Conservation (phyloP, 495 filamentous ascomycete species). For the Emericellopsis terricola region DNA sequence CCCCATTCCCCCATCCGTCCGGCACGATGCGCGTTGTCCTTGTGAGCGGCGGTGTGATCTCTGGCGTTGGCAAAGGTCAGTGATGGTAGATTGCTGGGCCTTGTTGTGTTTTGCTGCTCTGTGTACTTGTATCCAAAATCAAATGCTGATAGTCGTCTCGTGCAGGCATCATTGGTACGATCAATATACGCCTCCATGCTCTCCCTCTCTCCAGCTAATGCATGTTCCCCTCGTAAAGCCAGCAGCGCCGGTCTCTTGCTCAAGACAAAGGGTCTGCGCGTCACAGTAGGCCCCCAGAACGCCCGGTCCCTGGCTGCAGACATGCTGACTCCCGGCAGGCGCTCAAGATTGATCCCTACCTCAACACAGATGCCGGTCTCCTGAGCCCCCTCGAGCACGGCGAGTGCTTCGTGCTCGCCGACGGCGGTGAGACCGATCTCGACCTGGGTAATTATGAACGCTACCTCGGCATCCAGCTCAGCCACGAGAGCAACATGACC, state of each 20-base stretch:
- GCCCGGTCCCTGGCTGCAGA: not conserved
- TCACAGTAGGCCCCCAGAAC: conserved; percentile 3
- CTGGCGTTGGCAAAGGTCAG: conserved; percentile 8
- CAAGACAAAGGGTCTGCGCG: conserved; percentile 8
- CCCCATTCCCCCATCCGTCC: too few species aligned
- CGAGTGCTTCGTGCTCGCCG: conserved; percentile 21
- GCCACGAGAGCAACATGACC: conserved; percentile 76
- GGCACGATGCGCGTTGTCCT: conserved; percentile 37
- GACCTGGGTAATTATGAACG: conserved; percentile 93
- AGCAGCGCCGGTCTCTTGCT: conserved; percentile 5
- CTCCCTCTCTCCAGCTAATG: not conserved
- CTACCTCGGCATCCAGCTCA: conserved; percentile 41
- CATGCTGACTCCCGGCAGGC: not conserved
- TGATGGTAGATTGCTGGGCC: too few species aligned
- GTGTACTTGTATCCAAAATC: conserved; percentile 7
- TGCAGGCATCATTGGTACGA: conserved; percentile 14
- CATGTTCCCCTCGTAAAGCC: not conserved
- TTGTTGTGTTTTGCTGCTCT: conserved; percentile 1
- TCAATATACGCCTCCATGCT: not conserved
- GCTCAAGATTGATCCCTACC: conserved; percentile 3
- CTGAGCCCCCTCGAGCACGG: conserved; percentile 49
- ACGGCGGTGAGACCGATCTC: conserved; percentile 49
- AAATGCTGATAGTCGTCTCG: conserved; percentile 8
- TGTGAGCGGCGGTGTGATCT: conserved; percentile 50
- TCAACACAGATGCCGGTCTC: conserved; percentile 69